A percentile compares a stretch with the other conserved stretches of the same genome.
These are phyloP conservation scores for Annulohypoxylon maeteangense DNA, from an alignment of 495 filamentous ascomycete genomes.

Conservation along the genomic window DNA sequence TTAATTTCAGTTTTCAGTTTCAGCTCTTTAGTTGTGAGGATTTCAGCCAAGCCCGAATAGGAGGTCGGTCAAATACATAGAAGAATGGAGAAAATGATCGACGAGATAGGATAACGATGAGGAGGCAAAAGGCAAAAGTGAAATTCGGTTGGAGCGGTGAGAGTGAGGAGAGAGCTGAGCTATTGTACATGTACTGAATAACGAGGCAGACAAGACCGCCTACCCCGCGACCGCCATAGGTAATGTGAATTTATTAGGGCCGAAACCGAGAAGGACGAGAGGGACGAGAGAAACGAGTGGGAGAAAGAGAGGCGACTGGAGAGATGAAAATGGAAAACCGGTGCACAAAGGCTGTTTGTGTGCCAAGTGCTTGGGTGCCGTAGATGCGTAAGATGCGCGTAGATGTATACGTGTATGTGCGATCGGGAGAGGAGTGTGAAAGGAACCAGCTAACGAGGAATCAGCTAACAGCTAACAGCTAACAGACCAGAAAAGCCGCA, in stretches of 20 bases:
- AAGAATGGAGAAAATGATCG: not conserved
- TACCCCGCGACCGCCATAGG: slow-evolving; percentile 42
- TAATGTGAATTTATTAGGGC: slow-evolving; percentile 24
- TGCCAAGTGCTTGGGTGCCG: slow-evolving; percentile 18
- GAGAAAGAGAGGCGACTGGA: slow-evolving; percentile 12
- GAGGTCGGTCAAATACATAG: not conserved
- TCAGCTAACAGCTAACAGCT: not conserved
- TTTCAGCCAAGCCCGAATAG: slow-evolving; percentile 2
- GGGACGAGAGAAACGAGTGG: slow-evolving; percentile 6
- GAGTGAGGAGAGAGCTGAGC: slow-evolving; percentile 7
- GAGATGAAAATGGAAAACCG: slow-evolving; percentile 6
- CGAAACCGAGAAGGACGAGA: slow-evolving; percentile 16
- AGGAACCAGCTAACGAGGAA: not conserved
- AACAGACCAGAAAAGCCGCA: slow-evolving; percentile 36
- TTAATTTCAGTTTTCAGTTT: not conserved
- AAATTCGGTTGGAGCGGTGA: slow-evolving; percentile 32
- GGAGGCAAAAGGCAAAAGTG: slow-evolving; percentile 7
- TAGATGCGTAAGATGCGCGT: slow-evolving; percentile 12
- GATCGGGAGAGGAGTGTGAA: not conserved
- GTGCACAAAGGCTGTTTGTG: slow-evolving; percentile 36
- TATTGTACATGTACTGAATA: slow-evolving; percentile 14
- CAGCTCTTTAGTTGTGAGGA: slow-evolving; percentile 3
- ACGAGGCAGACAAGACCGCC: slow-evolving; percentile 37
- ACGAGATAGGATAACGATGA: slow-evolving; percentile 9
- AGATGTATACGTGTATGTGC: slow-evolving; percentile 23